Percentiles rank a stretch among this genome's conserved stretches.
Conservation (phyloP, 768 basidiomycete species). For the Boletus subcaerulescens region DNA sequence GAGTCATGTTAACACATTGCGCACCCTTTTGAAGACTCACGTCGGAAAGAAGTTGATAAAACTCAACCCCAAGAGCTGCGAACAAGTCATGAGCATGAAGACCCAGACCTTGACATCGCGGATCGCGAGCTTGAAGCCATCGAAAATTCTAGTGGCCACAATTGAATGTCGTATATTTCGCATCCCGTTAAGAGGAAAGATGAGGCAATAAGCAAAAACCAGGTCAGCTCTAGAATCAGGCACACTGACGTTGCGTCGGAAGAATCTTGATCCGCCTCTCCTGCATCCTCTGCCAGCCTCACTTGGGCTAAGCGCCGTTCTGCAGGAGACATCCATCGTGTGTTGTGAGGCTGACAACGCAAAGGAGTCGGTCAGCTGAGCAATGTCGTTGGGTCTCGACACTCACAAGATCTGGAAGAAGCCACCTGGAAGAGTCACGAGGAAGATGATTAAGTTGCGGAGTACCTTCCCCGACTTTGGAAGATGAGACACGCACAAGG, state of each 20-base stretch:
- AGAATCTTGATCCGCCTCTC: conserved; percentile 59
- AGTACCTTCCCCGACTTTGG: background rate
- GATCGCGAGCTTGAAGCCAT: conserved; percentile 54
- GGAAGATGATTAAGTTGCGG: background rate
- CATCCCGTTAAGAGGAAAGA: background rate
- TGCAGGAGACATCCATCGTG: conserved; percentile 51
- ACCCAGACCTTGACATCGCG: conserved; percentile 52
- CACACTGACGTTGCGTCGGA: conserved; percentile 11
- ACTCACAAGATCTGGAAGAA: conserved; percentile 58
- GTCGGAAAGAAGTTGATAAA: conserved; percentile 62
- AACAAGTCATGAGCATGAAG: conserved; percentile 50
- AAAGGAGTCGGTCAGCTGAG: background rate
- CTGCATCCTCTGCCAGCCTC: conserved; percentile 66
- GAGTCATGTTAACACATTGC: background rate
- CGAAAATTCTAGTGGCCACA: conserved; percentile 37
- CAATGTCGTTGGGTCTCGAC: background rate
- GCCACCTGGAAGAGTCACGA: conserved; percentile 39
- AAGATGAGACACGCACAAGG: conserved; percentile 39
- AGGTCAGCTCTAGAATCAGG: background rate
- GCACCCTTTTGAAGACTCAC: conserved; percentile 15
- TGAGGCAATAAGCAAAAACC: background rate
- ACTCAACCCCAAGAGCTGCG: conserved; percentile 53
- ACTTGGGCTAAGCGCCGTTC: conserved; percentile 61
- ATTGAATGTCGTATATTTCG: background rate
- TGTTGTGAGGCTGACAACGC: conserved; percentile 53